These are phyloP conservation scores for Chaetomium cochliodes DNA, from an alignment of 495 filamentous ascomycete genomes.

Conservation along the genomic window DNA sequence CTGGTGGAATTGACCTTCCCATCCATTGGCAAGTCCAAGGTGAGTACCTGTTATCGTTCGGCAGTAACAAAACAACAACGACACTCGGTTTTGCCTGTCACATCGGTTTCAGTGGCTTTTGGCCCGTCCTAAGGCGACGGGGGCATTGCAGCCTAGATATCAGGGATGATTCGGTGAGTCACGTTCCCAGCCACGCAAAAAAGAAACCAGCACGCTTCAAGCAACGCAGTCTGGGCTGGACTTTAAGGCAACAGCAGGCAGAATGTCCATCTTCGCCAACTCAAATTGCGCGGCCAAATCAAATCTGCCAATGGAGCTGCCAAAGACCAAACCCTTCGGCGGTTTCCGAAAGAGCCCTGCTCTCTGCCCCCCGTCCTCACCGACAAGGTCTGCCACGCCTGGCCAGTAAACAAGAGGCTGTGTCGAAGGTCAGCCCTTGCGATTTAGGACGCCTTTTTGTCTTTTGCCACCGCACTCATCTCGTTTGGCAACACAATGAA, in stretches of 20 bases:
- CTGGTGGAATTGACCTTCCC: too few relatives aligned
- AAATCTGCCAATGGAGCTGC: neutral
- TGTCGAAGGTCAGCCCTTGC: neutral
- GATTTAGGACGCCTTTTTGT: too few relatives aligned
- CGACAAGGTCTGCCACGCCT: neutral
- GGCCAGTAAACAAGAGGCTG: neutral
- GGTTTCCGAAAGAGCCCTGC: constrained; percentile 6
- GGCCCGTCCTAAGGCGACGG: neutral
- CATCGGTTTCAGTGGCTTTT: too few relatives aligned
- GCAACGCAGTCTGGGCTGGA: neutral
- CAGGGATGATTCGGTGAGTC: constrained; percentile 2
- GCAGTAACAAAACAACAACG: too few relatives aligned
- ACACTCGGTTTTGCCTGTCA: too few relatives aligned
- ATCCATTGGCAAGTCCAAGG: too few relatives aligned
- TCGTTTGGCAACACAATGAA: neutral
- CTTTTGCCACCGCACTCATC: neutral
- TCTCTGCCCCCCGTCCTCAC: constrained; percentile 2
- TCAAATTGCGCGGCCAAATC: neutral
- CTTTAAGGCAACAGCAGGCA: constrained; percentile 13
- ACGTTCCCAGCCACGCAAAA: constrained; percentile 10
- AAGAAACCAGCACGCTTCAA: neutral
- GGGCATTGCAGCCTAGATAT: neutral
- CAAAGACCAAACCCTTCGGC: neutral
- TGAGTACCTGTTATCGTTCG: too few relatives aligned
- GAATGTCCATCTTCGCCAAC: neutral